A percentile compares a stretch with the other conserved stretches of the same genome.
Evolutionary conservation across 345 rosid genomes (phyloP).

Genomic region (Sapria himalayana): DNA sequence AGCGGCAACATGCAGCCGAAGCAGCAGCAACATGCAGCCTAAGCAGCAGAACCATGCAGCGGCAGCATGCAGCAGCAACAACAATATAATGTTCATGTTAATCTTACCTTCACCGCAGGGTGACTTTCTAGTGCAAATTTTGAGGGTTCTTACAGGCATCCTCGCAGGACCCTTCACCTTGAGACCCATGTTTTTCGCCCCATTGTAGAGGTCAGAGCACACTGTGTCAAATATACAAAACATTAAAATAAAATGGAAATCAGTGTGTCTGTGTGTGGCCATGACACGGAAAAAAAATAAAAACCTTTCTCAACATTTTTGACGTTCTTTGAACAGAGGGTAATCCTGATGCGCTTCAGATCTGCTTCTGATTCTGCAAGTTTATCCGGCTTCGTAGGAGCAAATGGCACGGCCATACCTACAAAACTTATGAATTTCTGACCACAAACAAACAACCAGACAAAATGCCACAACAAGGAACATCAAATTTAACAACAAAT

Average conservation of each 20-base stretch:
- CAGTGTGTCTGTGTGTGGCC: neutral
- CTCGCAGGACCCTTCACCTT: conserved; percentile 45
- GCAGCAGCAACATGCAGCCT: too few relatives aligned
- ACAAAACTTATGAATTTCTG: too few relatives aligned
- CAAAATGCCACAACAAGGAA: too few relatives aligned
- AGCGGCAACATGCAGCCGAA: too few relatives aligned
- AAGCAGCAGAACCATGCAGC: too few relatives aligned
- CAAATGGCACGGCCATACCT: too few relatives aligned
- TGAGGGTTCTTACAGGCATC: conserved; percentile 38
- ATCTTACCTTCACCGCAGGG: conserved; percentile 64
- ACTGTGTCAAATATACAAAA: too few relatives aligned
- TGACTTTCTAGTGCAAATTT: conserved; percentile 36
- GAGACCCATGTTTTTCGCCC: conserved; percentile 36
- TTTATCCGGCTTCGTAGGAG: conserved; percentile 32
- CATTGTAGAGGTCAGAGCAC: conserved; percentile 35
- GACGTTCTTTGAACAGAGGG: conserved; percentile 55
- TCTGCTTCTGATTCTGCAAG: conserved; percentile 43
- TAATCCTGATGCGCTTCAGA: conserved; percentile 58
- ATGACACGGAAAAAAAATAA: neutral
- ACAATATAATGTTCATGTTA: too few relatives aligned
- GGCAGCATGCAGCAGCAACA: too few relatives aligned
- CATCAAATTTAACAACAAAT: too few relatives aligned
- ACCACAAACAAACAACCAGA: too few relatives aligned
- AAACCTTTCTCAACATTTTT: conserved; percentile 60
- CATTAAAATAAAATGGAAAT: neutral